Evolutionary conservation across 345 rosid species (phyloP).

Genomic region (Arabis hirsuta): DNA sequence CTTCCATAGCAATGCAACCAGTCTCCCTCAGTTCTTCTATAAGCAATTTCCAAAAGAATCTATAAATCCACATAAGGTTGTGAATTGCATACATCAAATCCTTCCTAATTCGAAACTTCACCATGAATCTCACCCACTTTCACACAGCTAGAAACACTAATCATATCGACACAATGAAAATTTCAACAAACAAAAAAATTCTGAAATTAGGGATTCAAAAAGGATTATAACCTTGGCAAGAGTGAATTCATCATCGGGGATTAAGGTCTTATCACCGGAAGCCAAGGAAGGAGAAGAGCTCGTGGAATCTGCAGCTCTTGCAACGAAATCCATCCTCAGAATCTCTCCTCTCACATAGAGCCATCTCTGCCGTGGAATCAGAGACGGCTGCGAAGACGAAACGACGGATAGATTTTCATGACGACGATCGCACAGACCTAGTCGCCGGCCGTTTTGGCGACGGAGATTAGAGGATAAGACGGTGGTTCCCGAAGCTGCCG

Average conservation of each 20-base stretch:
- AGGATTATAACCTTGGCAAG: slow-evolving; percentile 65
- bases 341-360: slow-evolving; percentile 27
- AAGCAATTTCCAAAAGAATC: neutral
- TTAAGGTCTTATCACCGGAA: slow-evolving; percentile 51
- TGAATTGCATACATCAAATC: neutral
- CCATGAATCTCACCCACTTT: neutral
- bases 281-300: slow-evolving; percentile 51
- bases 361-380: slow-evolving; percentile 30
- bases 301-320: slow-evolving; percentile 74
- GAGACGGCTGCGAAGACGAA: slow-evolving; percentile 37
- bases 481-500: slow-evolving; percentile 42
- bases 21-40: neutral
- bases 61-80: neutral
- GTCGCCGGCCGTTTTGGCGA: slow-evolving; percentile 8
- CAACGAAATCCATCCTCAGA: slow-evolving; percentile 38
- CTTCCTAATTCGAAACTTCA: slow-evolving; percentile 6
- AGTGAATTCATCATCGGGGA: slow-evolving; percentile 76
- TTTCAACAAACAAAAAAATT: neutral
- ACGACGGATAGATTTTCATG: slow-evolving; percentile 44
- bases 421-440: slow-evolving; percentile 32
- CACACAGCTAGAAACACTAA: neutral
- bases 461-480: slow-evolving; percentile 37
- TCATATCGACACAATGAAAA: neutral
- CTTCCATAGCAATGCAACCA: neutral
- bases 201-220: slow-evolving; percentile 9